Conservation (phyloP, 805 yeast genomes). For the Zygosaccharomyces kombuchaensis region DNA sequence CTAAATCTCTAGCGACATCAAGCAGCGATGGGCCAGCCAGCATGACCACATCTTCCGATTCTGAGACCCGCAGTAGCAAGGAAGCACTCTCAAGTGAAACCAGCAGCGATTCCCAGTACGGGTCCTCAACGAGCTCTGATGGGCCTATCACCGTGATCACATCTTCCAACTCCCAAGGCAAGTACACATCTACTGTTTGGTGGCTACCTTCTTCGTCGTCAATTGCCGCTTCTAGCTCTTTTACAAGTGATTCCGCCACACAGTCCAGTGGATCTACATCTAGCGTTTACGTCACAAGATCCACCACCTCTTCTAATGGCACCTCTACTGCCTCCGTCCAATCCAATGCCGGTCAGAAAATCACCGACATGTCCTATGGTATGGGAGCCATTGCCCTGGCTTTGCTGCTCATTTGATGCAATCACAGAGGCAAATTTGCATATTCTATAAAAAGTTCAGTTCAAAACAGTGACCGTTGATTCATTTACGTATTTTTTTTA, state of each 20-base stretch:
- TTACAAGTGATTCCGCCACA: not conserved
- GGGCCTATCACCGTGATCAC: constrained; percentile 23
- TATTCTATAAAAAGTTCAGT: not conserved
- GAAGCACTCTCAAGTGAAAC: too few relatives aligned
- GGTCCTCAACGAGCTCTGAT: constrained; percentile 1
- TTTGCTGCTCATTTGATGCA: constrained; percentile 6
- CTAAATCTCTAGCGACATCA: too few relatives aligned
- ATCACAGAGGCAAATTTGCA: not conserved
- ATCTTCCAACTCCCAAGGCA: constrained; percentile 22
- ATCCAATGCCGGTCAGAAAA: constrained; percentile 12
- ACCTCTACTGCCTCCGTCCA: constrained; percentile 12
- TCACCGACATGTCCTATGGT: constrained; percentile 8
- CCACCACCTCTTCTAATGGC: not conserved
- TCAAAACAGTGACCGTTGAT: not conserved
- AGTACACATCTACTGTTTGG: constrained; percentile 30
- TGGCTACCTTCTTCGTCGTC: constrained; percentile 27
- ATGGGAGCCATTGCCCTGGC: constrained; percentile 20
- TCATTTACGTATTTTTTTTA: not conserved
- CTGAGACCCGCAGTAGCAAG: not conserved
- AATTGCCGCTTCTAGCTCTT: not conserved
- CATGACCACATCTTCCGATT: too few relatives aligned
- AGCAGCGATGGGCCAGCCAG: too few relatives aligned
- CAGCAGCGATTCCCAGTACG: constrained; percentile 11
- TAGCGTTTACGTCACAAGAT: not conserved
- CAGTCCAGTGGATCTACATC: not conserved